Evolutionary conservation across 2,329 filamentous ascomycete species (phyloP), one percentile per base, ranked within the genome.

Genomic region (Fusarium sarcochroum): DNA sequence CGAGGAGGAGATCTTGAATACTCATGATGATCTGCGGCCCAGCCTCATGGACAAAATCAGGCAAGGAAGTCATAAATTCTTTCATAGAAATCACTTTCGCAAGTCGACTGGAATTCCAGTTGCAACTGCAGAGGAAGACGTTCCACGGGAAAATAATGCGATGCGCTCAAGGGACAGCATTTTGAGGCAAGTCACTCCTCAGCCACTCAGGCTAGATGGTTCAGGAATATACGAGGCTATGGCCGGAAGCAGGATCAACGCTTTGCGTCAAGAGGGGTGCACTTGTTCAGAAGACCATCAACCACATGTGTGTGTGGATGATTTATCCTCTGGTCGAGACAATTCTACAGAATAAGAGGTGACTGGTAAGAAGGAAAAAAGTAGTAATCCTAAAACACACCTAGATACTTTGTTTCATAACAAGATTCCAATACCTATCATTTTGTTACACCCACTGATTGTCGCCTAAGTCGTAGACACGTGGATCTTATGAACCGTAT

Each of bases 241-340:
- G 58, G 70, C 70, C 4, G 70, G 66, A 15, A 67, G 70, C 18
- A 72, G 63, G 27, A 53, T 63, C 17, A 42, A 57, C 1, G 42
- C 41, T 10, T 46, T 46, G 21, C 60, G 53, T 14, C 47, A 62
- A n/a, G 62, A 63, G 40, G 58, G 66, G 11, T 50, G 57, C 15
- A 71, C 68, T 10, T 79, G 78, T 45, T 79, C 77, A 7, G 78
- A 80, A 53, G 78, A 79, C 34, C 66, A 75, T 34, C 63, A 65
- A 35, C 76, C 76, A 17, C 77, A 79, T 44, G 49, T 73, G 8
- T 79, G 76, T 30, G 69, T 71, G 38, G 68, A 79, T 52, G 73
- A 77, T 52, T 44, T 59, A 11, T 63, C 59, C 13, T 57, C 62
- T 13, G 45, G 20, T 34, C 45, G 53, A 32, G 48, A 59, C n/a